Conservation (phyloP, 83 land plant genomes). For the Picea abies region DNA sequence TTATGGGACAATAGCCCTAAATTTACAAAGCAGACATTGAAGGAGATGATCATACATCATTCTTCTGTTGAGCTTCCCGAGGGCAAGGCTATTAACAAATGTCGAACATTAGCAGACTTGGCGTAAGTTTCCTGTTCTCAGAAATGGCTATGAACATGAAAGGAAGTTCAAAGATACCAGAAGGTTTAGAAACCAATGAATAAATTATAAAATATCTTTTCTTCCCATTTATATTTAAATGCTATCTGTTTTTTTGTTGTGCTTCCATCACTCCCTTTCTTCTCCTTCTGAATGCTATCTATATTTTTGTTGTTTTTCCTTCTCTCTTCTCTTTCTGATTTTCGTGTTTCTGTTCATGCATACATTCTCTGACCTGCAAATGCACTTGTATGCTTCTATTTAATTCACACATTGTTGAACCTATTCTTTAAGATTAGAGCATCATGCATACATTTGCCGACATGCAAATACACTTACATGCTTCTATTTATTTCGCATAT, state of each 20-base stretch:
- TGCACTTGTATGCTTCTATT: not conserved
- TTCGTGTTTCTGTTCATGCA: not conserved
- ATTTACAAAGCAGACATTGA: conserved; percentile 83
- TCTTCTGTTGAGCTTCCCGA: conserved; percentile 77
- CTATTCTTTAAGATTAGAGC: not conserved
- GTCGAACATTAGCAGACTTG: conserved; percentile 56
- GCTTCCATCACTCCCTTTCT: not conserved
- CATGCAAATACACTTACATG: not conserved
- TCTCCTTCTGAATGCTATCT: not conserved
- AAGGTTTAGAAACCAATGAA: too few species aligned
- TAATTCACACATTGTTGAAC: not conserved
- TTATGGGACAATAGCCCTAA: conserved; percentile 85
- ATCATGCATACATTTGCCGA: not conserved
- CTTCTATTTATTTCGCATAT: not conserved
- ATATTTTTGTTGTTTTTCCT: not conserved
- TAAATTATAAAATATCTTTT: too few species aligned
- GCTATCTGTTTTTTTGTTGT: too few species aligned
- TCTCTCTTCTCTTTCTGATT: not conserved
- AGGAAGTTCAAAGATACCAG: too few species aligned
- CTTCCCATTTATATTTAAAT: too few species aligned
- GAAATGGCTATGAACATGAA: too few species aligned
- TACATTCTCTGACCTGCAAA: not conserved
- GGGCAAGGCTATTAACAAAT: conserved; percentile 66
- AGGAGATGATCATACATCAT: conserved; percentile 79
- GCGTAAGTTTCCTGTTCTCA: conserved; percentile 56